phyloP scores from a whole-genome alignment of 176 grass and related monocot genomes.

The Themeda triandra region DNA sequence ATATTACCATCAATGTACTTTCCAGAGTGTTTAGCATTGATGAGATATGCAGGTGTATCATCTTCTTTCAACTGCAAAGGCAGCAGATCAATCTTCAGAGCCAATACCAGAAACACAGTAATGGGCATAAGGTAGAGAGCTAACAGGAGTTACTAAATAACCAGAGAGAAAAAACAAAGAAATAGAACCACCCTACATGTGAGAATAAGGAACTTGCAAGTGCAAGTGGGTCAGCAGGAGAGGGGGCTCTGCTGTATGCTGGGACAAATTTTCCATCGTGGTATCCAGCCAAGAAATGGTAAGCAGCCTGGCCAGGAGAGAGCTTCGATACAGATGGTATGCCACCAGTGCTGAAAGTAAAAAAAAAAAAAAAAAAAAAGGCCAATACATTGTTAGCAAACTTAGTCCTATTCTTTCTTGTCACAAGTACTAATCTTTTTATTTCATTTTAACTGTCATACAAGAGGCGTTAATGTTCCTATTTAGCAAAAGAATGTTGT shows the following conservation, averaged over 20 bases:
- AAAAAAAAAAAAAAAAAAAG: neutral
- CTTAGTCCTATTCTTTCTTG: neutral
- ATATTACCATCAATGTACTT: constrained; percentile 56
- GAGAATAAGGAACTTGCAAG: constrained; percentile 63
- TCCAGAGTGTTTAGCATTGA: constrained; percentile 68
- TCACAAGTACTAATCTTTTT: neutral
- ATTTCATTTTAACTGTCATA: constrained; percentile 11
- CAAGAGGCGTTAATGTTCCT: neutral
- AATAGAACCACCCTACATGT: constrained; percentile 38
- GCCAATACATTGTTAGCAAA: no score
- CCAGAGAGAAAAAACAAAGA: neutral
- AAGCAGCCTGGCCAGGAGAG: constrained; percentile 77
- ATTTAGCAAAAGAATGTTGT: neutral
- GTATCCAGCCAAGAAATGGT: constrained; percentile 91
- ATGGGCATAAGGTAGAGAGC: neutral
- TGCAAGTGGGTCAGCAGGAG: constrained; percentile 52
- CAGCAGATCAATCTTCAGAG: constrained; percentile 1
- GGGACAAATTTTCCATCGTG: constrained; percentile 79
- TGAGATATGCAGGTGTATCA: constrained; percentile 62
- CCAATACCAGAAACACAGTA: neutral
- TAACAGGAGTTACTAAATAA: neutral
- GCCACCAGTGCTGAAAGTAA: constrained; percentile 54
- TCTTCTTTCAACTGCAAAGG: constrained; percentile 65
- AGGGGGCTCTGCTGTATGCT: constrained; percentile 55
- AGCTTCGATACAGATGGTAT: constrained; percentile 58